A percentile compares a stretch with the other conserved stretches of the same genome.
These are phyloP conservation scores for Anisodus tanguticus DNA, from an alignment of 257 asterid species.

Conservation along the genomic window DNA sequence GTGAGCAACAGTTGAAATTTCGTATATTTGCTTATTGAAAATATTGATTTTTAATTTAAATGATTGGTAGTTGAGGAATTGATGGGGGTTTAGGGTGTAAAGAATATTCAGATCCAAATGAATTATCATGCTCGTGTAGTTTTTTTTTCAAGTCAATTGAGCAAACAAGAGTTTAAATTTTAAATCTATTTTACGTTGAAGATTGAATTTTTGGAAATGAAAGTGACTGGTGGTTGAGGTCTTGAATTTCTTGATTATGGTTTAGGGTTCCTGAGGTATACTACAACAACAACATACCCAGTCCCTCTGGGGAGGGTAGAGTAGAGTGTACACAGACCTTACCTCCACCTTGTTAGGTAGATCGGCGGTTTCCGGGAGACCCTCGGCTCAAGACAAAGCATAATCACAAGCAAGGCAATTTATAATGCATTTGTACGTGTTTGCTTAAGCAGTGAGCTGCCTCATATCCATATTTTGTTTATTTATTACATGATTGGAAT, in stretches of 20 bases:
- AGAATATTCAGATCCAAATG: constrained; percentile 1
- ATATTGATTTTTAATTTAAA: neutral
- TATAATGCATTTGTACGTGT: neutral
- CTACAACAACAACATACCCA: no score
- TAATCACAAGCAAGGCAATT: no score
- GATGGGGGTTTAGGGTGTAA: constrained; percentile 16
- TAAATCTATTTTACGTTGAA: neutral
- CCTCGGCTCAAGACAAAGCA: no score
- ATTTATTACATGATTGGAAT: neutral
- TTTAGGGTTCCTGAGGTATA: neutral
- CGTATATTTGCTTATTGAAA: neutral
- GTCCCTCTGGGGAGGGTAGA: no score
- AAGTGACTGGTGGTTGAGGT: neutral
- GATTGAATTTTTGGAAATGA: neutral
- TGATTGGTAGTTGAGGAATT: neutral
- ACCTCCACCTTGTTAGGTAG: no score
- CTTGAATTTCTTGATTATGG: neutral
- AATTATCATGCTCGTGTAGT: neutral
- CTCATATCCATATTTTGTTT: constrained; percentile 4
- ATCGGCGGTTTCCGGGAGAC: no score
- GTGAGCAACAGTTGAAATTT: neutral
- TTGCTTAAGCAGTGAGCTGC: neutral
- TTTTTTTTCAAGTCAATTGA: neutral
- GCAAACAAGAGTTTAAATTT: neutral
- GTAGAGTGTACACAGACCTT: no score